Evolutionary conservation across 2,329 filamentous ascomycete genomes (phyloP).

Genomic region (Camillea tinctor): DNA sequence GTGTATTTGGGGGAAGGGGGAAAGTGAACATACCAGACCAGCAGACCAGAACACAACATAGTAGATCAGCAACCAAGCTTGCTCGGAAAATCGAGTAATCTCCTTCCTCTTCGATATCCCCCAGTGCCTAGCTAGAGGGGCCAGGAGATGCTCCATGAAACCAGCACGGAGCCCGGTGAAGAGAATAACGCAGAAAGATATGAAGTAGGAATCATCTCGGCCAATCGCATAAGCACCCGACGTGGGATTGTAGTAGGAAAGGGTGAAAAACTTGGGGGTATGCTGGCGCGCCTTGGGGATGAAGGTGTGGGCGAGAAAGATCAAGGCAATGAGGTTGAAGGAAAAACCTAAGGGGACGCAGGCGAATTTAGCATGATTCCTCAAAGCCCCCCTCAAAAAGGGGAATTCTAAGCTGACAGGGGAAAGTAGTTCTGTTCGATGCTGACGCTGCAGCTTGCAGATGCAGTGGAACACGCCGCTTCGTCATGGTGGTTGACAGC

Average conservation of each 20-base stretch:
- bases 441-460: no score
- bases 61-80: constrained; percentile 88
- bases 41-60: constrained; percentile 78
- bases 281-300: constrained; percentile 77
- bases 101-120: constrained; percentile 78
- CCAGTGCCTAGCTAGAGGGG: constrained; percentile 68
- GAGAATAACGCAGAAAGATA: constrained; percentile 75
- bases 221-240: constrained; percentile 74
- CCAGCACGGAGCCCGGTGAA: constrained; percentile 85
- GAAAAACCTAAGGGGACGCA: constrained; percentile 64
- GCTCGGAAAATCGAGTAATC: constrained; percentile 83
- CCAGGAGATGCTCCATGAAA: constrained; percentile 82
- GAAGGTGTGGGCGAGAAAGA: constrained; percentile 77
- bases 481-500: no score
- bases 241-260: constrained; percentile 75
- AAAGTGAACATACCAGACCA: constrained; percentile 66
- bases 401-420: no score
- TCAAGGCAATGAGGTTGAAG: constrained; percentile 78
- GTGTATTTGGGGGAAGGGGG: neutral
- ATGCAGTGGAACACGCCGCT: constrained; percentile 16
- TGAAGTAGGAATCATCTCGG: constrained; percentile 74
- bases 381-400: neutral
- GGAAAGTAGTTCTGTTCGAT: neutral
- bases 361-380: constrained; percentile 14
- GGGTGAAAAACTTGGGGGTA: constrained; percentile 83